Percentiles rank a stretch among this genome's conserved stretches.
Evolutionary conservation across 2,329 filamentous ascomycete species (phyloP).

Genomic region (Reticulascus tulasneorum): DNA sequence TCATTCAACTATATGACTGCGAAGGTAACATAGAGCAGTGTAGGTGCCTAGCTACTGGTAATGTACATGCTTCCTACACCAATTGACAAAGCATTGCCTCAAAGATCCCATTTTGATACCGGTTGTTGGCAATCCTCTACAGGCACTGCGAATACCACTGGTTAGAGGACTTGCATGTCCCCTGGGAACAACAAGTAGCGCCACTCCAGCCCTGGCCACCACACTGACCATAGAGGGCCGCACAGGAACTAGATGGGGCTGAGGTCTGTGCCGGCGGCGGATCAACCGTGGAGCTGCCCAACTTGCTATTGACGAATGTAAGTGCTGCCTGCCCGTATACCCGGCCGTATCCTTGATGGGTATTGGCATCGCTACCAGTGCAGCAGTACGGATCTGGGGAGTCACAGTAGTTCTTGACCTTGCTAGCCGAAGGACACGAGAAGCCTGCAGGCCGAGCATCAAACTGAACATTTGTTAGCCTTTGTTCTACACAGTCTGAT

Average conservation of each 20-base stretch:
- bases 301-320: slow-evolving; percentile 46
- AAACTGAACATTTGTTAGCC: slow-evolving; percentile 35
- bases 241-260: too few species aligned
- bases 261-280: too few species aligned
- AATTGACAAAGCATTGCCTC: too few species aligned
- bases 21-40: too few species aligned
- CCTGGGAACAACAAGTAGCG: slow-evolving; percentile 20
- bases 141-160: slow-evolving; percentile 25
- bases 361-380: slow-evolving; percentile 49
- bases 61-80: too few species aligned
- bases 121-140: too few species aligned
- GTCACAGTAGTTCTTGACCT: slow-evolving; percentile 60
- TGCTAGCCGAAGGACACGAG: slow-evolving; percentile 46
- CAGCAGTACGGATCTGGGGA: slow-evolving; percentile 59
- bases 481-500: too few species aligned
- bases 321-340: slow-evolving; percentile 59
- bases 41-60: too few species aligned
- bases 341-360: slow-evolving; percentile 53
- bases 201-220: slow-evolving; percentile 21
- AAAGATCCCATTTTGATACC: too few species aligned
- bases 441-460: slow-evolving; percentile 52
- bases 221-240: slow-evolving; percentile 19
- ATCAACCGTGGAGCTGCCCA: neutral
- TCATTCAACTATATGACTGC: too few species aligned
- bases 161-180: slow-evolving; percentile 22